These are phyloP conservation scores for Pyrus betulifolia DNA, from an alignment of 306 rosid genomes.

Conservation along the genomic window DNA sequence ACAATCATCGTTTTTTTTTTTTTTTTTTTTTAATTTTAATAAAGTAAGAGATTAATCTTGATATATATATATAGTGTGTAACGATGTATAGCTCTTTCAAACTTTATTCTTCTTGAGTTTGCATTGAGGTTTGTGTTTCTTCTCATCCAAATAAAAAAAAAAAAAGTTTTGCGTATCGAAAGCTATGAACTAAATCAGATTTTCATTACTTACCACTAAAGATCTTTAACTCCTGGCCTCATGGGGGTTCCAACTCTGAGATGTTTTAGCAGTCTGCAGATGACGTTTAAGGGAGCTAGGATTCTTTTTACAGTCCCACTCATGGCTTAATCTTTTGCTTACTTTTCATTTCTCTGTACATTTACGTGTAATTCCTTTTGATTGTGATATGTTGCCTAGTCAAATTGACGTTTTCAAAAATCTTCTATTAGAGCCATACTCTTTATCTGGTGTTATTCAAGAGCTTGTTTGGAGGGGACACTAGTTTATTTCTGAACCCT, in stretches of 20 bases:
- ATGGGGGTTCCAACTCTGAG: neutral
- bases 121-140: neutral
- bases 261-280: neutral
- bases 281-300: neutral
- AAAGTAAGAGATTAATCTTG: neutral
- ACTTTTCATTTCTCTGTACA: neutral
- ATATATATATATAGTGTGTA: too few relatives aligned
- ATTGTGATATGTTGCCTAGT: neutral
- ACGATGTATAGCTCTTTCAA: neutral
- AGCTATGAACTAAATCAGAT: neutral
- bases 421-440: neutral
- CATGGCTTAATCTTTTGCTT: neutral
- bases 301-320: neutral
- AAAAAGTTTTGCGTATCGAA: neutral
- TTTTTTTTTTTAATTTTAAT: neutral
- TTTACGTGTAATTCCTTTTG: neutral
- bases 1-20: neutral
- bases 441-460: neutral
- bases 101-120: neutral
- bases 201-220: neutral
- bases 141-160: neutral
- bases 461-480: neutral
- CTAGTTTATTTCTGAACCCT: neutral
- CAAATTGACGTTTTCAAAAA: neutral
- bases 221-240: neutral